Evolutionary conservation across 2,329 filamentous ascomycete genomes (phyloP), one percentile per base, ranked within the genome.

Genomic region (Claviceps purpurea): DNA sequence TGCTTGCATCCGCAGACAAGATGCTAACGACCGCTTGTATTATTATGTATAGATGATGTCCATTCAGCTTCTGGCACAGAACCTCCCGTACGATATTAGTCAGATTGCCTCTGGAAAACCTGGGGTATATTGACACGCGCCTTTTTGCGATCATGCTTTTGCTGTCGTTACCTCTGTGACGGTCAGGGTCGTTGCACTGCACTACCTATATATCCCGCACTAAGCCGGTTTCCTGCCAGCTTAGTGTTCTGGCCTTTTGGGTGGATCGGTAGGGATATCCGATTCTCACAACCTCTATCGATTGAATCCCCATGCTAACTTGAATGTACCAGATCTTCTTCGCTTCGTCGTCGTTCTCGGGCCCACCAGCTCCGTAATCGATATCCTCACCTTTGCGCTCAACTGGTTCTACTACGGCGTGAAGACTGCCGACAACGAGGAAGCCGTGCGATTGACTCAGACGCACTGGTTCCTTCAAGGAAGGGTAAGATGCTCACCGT

Each of bases 391-490:
- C 11, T 62, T 60, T 24, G 30, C 54, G 2, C 55, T 59, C 5
- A 55, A 56, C 39, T 61, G 55, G 54, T 62, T 56, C 56, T 62
- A 53, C 53, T 62, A 62, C 52, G 57, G 57, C 7, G 52, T 62
- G 14, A 53, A 49, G 43, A 56, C 51, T 5, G 47, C 52, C 2
- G 55, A 55, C 6, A 46, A 59, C 39, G 42, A 47, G 1, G 26
- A 45, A 2, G 54, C 47, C 0, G 59, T 62, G 26, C 39, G 38
- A 11, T 52, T 50, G 47, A 58, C 59, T 50, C 60, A 60, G 51
- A 59, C 61, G 5, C 61, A 62, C 49, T 62, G 61, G 61, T 62
- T 62, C 47, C 56, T 62, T 1, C 60, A 62, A 26, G 60, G 61
- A 62, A 26, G 60, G 61, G 50, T 58, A 26, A n/a, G 39, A n/a